Conservation (phyloP, 441 rosid species). For the Sinapis alba region DNA sequence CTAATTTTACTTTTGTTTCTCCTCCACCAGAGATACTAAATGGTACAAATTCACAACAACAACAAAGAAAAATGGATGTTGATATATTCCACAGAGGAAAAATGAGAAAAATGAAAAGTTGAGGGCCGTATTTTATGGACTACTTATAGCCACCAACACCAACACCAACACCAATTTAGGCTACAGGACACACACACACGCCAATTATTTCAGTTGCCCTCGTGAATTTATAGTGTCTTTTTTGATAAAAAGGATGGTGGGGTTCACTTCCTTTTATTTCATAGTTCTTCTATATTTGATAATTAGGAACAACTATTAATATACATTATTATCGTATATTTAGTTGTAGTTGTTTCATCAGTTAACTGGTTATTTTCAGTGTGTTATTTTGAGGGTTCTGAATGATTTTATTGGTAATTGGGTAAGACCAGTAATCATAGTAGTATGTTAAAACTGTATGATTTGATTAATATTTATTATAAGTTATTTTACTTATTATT, state of each 20-base stretch:
- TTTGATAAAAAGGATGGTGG: neutral
- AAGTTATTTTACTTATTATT: no score
- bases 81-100: neutral
- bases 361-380: neutral
- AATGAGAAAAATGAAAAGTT: neutral
- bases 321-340: neutral
- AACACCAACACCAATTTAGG: neutral
- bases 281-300: neutral
- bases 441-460: neutral
- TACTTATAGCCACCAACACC: slow-evolving; percentile 13
- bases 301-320: neutral
- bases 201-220: slow-evolving; percentile 12
- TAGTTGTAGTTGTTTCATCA: neutral
- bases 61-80: slow-evolving; percentile 6
- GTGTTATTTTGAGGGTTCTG: neutral
- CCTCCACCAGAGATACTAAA: neutral
- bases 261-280: neutral
- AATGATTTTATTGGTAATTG: neutral
- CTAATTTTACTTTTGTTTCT: slow-evolving; percentile 7
- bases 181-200: neutral
- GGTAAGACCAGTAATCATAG: neutral
- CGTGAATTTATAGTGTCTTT: slow-evolving; percentile 11
- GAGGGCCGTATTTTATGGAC: neutral
- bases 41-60: neutral
- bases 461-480: neutral